Percentiles rank a stretch among this genome's conserved stretches.
These are phyloP conservation scores for Trypanosoma avium DNA, from an alignment of 208 protist species.

Conservation along the genomic window DNA sequence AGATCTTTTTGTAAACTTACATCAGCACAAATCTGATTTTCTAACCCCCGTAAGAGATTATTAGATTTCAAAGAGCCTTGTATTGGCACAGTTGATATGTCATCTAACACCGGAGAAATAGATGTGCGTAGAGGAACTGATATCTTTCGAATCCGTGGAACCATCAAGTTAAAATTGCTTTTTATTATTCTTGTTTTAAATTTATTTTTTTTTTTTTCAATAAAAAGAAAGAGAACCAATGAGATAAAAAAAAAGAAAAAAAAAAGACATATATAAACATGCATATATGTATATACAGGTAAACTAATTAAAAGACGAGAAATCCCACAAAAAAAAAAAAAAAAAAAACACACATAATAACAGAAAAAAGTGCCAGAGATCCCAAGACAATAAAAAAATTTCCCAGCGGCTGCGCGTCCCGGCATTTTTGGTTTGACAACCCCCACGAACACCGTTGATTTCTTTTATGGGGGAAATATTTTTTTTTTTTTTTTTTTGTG, in stretches of 20 bases:
- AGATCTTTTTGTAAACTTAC: neutral
- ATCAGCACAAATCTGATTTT: neutral
- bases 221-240: slow-evolving; percentile 15
- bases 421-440: neutral
- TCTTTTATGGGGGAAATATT: neutral
- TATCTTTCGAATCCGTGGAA: neutral
- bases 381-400: too few relatives aligned
- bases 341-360: neutral
- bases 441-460: neutral
- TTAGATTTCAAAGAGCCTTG: neutral
- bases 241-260: neutral
- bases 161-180: neutral
- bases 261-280: neutral
- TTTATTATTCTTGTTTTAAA: slow-evolving; percentile 11
- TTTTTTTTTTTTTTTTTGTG: too few relatives aligned
- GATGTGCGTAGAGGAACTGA: neutral
- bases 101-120: neutral
- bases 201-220: neutral
- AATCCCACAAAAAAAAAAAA: neutral
- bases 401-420: too few relatives aligned
- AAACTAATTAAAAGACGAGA: neutral
- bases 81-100: neutral
- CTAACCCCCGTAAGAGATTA: neutral
- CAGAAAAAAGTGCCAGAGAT: too few relatives aligned
- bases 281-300: too few relatives aligned